These are phyloP conservation scores for Mortierella sp. DNA, from an alignment of 371 early-diverging fungal genomes.

Conservation along the genomic window DNA sequence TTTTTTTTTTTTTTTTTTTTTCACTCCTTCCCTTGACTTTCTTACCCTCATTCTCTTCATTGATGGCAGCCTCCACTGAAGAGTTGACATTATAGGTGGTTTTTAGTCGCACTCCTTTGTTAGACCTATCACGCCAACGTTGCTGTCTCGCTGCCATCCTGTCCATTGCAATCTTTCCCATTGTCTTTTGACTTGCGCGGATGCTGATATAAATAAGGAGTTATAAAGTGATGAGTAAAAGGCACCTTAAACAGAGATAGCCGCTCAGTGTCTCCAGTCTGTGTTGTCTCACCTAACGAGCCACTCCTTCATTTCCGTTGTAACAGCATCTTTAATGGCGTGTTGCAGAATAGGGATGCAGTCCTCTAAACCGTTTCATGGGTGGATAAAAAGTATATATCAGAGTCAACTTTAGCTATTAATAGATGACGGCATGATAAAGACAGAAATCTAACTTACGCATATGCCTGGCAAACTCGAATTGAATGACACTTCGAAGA, in stretches of 20 bases:
- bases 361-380: constrained; percentile 61
- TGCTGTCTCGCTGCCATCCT: constrained; percentile 79
- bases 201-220: constrained; percentile 62
- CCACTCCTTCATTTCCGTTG: constrained; percentile 93
- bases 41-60: constrained; percentile 88
- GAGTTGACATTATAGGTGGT: constrained; percentile 76
- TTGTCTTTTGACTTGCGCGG: constrained; percentile 84
- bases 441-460: constrained; percentile 65
- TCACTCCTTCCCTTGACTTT: neutral
- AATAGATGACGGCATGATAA: neutral
- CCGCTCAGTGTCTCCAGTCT: neutral
- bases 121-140: constrained; percentile 68
- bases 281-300: constrained; percentile 72
- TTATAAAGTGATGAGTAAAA: neutral
- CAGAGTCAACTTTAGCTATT: neutral
- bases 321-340: constrained; percentile 85
- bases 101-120: constrained; percentile 67
- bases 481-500: constrained; percentile 76
- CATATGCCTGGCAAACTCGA: constrained; percentile 84
- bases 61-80: constrained; percentile 89
- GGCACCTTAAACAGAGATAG: neutral
- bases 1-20: neutral
- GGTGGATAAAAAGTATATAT: neutral
- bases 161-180: constrained; percentile 89
- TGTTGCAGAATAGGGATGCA: constrained; percentile 90